Base-by-base conservation (phyloP, 768 basidiomycete species). In the Nidularia sp. region DNA sequence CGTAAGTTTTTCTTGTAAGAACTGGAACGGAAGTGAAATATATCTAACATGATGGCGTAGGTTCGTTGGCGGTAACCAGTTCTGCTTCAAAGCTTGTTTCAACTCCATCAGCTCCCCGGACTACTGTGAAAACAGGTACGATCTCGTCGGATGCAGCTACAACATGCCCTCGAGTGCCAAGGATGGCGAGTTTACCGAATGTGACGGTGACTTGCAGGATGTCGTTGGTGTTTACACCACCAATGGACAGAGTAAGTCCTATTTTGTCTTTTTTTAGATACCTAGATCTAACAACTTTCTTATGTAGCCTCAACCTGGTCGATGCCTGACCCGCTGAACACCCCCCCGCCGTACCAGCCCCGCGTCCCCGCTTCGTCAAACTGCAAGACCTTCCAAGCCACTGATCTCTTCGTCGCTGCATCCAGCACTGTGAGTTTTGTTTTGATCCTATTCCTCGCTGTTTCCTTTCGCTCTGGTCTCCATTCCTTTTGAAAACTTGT, bases 21-120 rank as follows among this genome's bases (percentile, higher is more conserved):
- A 12, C n/a, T 22, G 7, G 67, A n/a, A n/a, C 25, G 6, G 31
- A 29, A 32, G 18, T 34, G 12, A 53, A 6, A n/a, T 15, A 33
- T 53, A 61, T 15, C 31, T n/a, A 25, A 6, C 25, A 10, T 33
- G 5, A 1, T 35, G 39, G 2, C 5, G 71, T 77, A 50, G 22
- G 31, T 41, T 53, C 33, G 55, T 56, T 57, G 49, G 88, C 46
- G 74, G 73, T 15, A 60, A 67, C 55, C 51, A 51, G n/a, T 85
- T 86, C 71, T 90, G 86, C 66, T 57, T 86, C 56, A 90, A 88
- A 67, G 68, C 75, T 0, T 91, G 88, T 0, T 93, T 90, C 70
- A 81, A 89, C 60, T 83, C 84, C 1, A 56, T 64, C 1, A 70
- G 72, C n/a, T 73, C 78, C 0, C 69, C 71, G 3, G 61, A 70